These are phyloP conservation scores for Parmelia sp. DNA, from an alignment of 495 filamentous ascomycete genomes.

Conservation along the genomic window DNA sequence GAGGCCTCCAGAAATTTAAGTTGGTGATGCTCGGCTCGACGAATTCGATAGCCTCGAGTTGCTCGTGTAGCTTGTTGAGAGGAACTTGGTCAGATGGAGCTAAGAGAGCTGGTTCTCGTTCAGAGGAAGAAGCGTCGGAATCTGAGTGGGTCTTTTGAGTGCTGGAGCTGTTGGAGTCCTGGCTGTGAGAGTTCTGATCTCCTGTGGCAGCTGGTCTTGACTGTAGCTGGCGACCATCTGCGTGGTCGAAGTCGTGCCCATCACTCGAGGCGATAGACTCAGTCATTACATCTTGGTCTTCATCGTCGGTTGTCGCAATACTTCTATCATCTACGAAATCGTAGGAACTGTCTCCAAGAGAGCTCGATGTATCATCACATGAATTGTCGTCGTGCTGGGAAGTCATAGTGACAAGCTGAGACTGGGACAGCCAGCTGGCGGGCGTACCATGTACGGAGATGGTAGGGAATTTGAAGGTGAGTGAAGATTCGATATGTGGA, in stretches of 20 bases:
- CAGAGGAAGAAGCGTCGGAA: background rate
- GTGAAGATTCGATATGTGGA: background rate
- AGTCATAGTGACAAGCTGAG: conserved; percentile 26
- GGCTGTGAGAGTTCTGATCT: background rate
- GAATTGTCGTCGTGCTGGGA: conserved; percentile 24
- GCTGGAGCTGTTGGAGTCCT: background rate
- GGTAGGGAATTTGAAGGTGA: conserved; percentile 24
- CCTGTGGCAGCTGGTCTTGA: background rate
- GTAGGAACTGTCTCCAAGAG: conserved; percentile 51
- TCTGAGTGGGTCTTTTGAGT: background rate
- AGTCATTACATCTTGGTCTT: conserved; percentile 22
- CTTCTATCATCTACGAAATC: conserved; percentile 45
- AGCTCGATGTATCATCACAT: conserved; percentile 30
- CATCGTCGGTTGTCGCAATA: conserved; percentile 26
- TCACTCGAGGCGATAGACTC: conserved; percentile 23
- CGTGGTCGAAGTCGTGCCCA: conserved; percentile 14
- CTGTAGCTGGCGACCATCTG: conserved; percentile 2
- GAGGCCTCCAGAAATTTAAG: conserved; percentile 11
- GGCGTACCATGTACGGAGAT: conserved; percentile 25
- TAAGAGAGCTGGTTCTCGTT: conserved; percentile 3
- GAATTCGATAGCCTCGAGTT: conserved; percentile 16
- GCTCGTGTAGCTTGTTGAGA: background rate
- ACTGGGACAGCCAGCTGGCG: conserved; percentile 26
- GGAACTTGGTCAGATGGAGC: background rate
- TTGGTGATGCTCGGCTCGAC: conserved; percentile 17